Evolutionary conservation across 2,329 filamentous ascomycete species (phyloP).

Genomic region (Alternaria sp.): DNA sequence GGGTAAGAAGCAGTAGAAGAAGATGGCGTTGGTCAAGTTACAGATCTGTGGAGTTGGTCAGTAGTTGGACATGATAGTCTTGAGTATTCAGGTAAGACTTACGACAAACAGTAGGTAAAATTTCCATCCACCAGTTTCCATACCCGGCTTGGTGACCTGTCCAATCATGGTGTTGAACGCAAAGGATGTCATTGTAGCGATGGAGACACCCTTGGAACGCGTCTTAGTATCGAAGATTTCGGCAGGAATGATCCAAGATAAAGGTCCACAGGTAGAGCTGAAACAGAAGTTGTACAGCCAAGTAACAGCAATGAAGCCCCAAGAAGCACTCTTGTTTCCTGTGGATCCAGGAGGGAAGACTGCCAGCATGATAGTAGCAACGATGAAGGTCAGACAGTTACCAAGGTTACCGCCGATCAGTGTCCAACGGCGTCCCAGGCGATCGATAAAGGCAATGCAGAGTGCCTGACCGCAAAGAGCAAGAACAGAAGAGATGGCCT

Average conservation of each 20-base stretch:
- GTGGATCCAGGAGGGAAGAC: slow-evolving; percentile 67
- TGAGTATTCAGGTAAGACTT: too few species aligned
- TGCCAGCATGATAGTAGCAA: slow-evolving; percentile 66
- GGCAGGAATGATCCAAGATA: slow-evolving; percentile 70
- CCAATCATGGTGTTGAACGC: slow-evolving; percentile 82
- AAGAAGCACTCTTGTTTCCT: slow-evolving; percentile 65
- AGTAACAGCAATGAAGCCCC: slow-evolving; percentile 79
- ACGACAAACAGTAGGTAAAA: slow-evolving; percentile 69
- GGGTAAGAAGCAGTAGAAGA: slow-evolving; percentile 73
- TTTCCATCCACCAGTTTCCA: slow-evolving; percentile 62
- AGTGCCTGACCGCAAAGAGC: slow-evolving; percentile 72
- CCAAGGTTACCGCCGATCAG: slow-evolving; percentile 76
- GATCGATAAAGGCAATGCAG: slow-evolving; percentile 75
- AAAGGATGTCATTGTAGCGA: slow-evolving; percentile 76
- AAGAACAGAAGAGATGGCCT: slow-evolving; percentile 76
- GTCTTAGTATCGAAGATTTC: slow-evolving; percentile 83
- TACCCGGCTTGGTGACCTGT: slow-evolving; percentile 70
- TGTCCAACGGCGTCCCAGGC: slow-evolving; percentile 74
- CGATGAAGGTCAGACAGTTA: slow-evolving; percentile 76
- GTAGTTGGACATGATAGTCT: too few species aligned
- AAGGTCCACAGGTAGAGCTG: slow-evolving; percentile 73
- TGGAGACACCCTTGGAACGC: slow-evolving; percentile 75
- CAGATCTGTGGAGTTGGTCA: slow-evolving; percentile 62
- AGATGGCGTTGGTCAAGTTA: slow-evolving; percentile 72
- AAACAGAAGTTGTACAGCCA: slow-evolving; percentile 86